Conservation (phyloP, 1,284 basidiomycete genomes). For the Stereum hirsutum region DNA sequence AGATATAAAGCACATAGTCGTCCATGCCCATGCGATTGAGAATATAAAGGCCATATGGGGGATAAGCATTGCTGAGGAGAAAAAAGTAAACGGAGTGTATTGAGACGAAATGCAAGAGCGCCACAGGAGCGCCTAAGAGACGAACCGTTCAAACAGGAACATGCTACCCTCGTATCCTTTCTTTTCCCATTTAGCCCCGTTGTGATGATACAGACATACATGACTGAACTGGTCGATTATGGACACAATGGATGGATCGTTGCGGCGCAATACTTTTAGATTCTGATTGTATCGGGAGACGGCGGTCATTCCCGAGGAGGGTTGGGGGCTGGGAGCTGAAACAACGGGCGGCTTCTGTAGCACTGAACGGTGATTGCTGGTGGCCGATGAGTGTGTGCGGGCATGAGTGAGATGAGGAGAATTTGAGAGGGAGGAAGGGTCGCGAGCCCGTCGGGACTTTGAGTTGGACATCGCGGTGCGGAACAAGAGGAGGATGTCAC, state of each 20-base stretch:
- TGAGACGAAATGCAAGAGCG: background rate
- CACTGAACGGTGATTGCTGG: constrained; percentile 4
- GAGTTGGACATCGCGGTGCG: background rate
- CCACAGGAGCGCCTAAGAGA: constrained; percentile 1
- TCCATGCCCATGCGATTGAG: constrained; percentile 83
- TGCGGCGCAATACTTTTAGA: constrained; percentile 73
- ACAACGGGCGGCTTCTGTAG: constrained; percentile 2
- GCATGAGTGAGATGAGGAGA: background rate
- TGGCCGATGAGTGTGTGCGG: background rate
- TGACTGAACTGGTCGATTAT: constrained; percentile 84
- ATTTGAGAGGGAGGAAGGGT: background rate
- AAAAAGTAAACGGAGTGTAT: constrained; percentile 3
- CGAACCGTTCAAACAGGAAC: constrained; percentile 81
- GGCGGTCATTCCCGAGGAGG: constrained; percentile 37
- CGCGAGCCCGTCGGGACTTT: constrained; percentile 1
- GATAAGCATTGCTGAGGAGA: constrained; percentile 47
- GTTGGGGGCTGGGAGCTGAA: constrained; percentile 4
- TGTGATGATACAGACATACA: constrained; percentile 70
- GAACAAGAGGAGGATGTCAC: background rate
- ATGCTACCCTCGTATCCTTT: constrained; percentile 82
- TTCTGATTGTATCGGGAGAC: constrained; percentile 64
- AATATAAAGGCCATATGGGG: constrained; percentile 81
- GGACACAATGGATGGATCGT: constrained; percentile 71
- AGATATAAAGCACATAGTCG: constrained; percentile 71
- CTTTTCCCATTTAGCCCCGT: constrained; percentile 72